phyloP scores from a whole-genome alignment of 805 yeast genomes.

The Jamesozyma hellenica region DNA sequence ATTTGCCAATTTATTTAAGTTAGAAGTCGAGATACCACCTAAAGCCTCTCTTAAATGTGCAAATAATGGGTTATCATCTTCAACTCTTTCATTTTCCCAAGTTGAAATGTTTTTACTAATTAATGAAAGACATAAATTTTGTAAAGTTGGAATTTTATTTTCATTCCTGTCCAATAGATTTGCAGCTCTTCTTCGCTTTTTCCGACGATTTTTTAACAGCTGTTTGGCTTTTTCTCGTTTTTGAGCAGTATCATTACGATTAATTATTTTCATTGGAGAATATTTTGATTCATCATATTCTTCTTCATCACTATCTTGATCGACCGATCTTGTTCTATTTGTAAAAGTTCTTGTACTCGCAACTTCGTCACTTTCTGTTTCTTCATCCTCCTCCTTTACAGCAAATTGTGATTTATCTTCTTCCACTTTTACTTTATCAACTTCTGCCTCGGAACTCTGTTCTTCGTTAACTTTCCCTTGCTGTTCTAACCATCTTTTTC shows the following conservation, averaged over 20 bases:
- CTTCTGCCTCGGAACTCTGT: background rate
- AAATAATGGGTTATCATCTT: conserved; percentile 8
- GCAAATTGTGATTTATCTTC: background rate
- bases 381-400: conserved; percentile 1
- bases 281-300: conserved; percentile 13
- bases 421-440: background rate
- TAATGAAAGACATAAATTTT: conserved; percentile 68
- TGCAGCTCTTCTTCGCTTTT: conserved; percentile 70
- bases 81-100: conserved; percentile 15
- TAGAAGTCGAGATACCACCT: conserved; percentile 76
- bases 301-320: conserved; percentile 28
- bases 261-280: background rate
- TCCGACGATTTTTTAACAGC: conserved; percentile 51
- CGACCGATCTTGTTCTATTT: conserved; percentile 23
- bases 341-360: background rate
- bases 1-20: conserved; percentile 59
- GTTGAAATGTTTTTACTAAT: conserved; percentile 37
- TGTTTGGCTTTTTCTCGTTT: conserved; percentile 37
- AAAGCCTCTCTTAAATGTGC: conserved; percentile 45
- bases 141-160: conserved; percentile 57
- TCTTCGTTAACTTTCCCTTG: conserved; percentile 10
- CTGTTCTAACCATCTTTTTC: conserved; percentile 36
- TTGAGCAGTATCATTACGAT: conserved; percentile 2
- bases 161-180: conserved; percentile 69
- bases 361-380: conserved; percentile 4